phyloP scores from a whole-genome alignment of 768 basidiomycete genomes.

The Suillus paluster region DNA sequence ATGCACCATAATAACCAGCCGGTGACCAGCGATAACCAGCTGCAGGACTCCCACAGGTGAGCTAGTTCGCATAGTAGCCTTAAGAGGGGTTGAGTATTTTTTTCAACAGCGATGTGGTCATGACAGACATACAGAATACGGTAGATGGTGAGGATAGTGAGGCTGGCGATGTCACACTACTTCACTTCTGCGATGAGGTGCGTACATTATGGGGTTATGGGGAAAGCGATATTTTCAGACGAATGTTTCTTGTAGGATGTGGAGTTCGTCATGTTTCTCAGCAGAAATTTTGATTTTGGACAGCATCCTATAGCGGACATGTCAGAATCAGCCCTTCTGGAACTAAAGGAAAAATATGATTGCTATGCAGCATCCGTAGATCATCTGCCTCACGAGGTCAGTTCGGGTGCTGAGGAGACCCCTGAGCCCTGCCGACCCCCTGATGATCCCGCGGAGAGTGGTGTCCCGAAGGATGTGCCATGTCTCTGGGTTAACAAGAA shows the following conservation, averaged over 20 bases:
- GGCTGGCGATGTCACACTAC: not conserved
- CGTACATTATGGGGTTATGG: not conserved
- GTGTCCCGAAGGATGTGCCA: no score
- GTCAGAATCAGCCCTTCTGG: not conserved
- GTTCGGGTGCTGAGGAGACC: conserved; percentile 6
- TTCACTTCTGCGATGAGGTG: not conserved
- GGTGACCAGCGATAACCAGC: not conserved
- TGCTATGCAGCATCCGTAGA: not conserved
- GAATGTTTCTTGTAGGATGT: not conserved
- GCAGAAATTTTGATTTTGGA: not conserved
- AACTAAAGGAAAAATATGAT: not conserved
- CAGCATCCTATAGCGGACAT: not conserved
- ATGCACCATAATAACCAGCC: not conserved
- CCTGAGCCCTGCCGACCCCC: conserved; percentile 11
- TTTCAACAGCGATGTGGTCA: not conserved
- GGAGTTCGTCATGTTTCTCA: not conserved
- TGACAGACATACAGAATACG: no score
- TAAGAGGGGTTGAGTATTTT: not conserved
- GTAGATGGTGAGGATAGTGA: no score
- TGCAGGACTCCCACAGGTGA: no score
- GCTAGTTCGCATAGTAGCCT: not conserved
- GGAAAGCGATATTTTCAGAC: not conserved
- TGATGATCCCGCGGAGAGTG: conserved; percentile 12
- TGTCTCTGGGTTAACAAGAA: conserved; percentile 15
- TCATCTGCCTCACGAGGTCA: not conserved